Evolutionary conservation across 768 basidiomycete species (phyloP).

Genomic region (Leucocoprinus leucothites): DNA sequence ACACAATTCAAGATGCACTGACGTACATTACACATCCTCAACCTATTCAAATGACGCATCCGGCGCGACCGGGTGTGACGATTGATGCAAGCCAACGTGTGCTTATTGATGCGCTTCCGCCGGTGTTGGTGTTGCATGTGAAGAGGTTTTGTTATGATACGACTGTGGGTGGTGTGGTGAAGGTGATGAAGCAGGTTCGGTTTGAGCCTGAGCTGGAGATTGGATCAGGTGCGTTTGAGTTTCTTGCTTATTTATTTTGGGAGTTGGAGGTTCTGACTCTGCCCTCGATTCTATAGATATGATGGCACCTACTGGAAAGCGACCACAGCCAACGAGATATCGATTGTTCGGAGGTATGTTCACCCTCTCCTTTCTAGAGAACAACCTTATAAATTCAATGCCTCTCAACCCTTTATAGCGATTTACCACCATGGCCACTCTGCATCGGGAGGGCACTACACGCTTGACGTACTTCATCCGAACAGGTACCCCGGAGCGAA

Average conservation of each 20-base stretch:
- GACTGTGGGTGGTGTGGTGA: slow-evolving; percentile 71
- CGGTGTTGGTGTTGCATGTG: slow-evolving; percentile 82
- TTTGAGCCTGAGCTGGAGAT: slow-evolving; percentile 81
- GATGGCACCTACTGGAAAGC: slow-evolving; percentile 49
- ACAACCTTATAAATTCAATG: neutral
- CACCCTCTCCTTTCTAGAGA: neutral
- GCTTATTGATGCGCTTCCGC: slow-evolving; percentile 80
- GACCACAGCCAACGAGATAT: slow-evolving; percentile 53
- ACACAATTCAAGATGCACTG: slow-evolving; percentile 82
- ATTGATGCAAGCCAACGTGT: slow-evolving; percentile 64
- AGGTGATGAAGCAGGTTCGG: slow-evolving; percentile 77
- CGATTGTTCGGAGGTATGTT: slow-evolving; percentile 79
- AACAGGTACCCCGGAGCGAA: slow-evolving; percentile 48
- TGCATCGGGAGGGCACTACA: slow-evolving; percentile 94
- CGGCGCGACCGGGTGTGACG: slow-evolving; percentile 51
- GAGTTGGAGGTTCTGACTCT: neutral
- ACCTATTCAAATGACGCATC: slow-evolving; percentile 67
- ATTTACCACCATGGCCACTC: slow-evolving; percentile 92
- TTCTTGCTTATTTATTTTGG: slow-evolving; percentile 26
- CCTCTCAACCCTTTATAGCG: slow-evolving; percentile 37
- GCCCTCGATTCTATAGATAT: slow-evolving; percentile 40
- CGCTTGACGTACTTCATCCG: slow-evolving; percentile 82
- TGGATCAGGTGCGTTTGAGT: slow-evolving; percentile 48
- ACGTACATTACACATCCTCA: slow-evolving; percentile 76
- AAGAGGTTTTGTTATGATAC: slow-evolving; percentile 91